phyloP scores from a whole-genome alignment of 2,329 filamentous ascomycete species.

The Penicillium sp. region DNA sequence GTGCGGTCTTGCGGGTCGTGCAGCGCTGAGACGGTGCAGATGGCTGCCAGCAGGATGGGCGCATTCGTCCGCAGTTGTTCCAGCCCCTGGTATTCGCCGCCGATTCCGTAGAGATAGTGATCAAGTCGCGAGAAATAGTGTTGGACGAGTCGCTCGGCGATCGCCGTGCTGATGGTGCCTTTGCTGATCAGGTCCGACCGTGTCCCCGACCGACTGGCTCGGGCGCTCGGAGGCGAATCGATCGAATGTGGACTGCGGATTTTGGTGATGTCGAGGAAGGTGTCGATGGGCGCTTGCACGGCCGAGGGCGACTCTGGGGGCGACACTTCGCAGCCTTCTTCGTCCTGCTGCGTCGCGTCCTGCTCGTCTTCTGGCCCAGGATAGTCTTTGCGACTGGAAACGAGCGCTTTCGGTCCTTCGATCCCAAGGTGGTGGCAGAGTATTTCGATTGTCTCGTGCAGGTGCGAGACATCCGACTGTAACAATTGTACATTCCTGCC shows the following conservation, averaged over 20 bases:
- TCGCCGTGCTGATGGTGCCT: conserved; percentile 47
- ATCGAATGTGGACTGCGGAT: conserved; percentile 36
- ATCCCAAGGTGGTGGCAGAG: conserved; percentile 43
- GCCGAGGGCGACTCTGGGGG: conserved; percentile 40
- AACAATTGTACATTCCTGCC: conserved; percentile 38
- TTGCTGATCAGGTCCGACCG: conserved; percentile 50
- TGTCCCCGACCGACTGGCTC: conserved; percentile 9
- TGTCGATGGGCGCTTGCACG: conserved; percentile 43
- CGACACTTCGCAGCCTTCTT: conserved; percentile 42
- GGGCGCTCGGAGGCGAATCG: conserved; percentile 14
- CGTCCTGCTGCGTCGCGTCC: not conserved
- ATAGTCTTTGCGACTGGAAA: conserved; percentile 2
- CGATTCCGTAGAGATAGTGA: conserved; percentile 54
- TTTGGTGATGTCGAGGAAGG: conserved; percentile 42
- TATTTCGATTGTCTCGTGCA: conserved; percentile 34
- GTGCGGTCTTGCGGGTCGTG: conserved; percentile 43
- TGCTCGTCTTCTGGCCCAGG: not conserved
- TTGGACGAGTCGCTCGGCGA: conserved; percentile 49
- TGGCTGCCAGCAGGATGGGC: conserved; percentile 49
- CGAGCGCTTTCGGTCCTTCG: conserved; percentile 28
- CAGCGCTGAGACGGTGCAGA: conserved; percentile 54
- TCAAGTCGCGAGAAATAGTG: conserved; percentile 53
- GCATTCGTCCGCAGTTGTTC: conserved; percentile 48
- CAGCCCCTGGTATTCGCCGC: conserved; percentile 45
- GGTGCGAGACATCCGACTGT: conserved; percentile 35